These are phyloP conservation scores for Patellifolia procumbens DNA, from an alignment of 179 eudicot species.

Conservation along the genomic window DNA sequence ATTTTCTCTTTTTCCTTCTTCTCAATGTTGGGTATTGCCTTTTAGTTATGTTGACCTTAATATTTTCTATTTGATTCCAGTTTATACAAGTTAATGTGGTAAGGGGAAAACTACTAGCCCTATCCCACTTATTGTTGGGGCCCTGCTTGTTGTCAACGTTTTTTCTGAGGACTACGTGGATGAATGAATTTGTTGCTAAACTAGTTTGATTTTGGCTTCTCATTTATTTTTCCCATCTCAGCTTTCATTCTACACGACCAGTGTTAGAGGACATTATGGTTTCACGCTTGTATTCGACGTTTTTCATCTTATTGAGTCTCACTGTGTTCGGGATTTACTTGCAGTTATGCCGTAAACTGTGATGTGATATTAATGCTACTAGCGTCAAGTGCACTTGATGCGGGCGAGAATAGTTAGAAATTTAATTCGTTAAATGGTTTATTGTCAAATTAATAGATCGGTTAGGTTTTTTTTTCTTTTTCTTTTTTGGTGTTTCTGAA, in stretches of 20 bases:
- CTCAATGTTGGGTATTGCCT: not conserved
- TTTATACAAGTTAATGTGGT: slow-evolving; percentile 10
- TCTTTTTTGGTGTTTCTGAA: too few relatives aligned
- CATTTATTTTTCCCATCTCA: too few relatives aligned
- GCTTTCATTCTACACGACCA: not conserved
- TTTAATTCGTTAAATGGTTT: too few relatives aligned
- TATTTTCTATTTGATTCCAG: slow-evolving; percentile 6
- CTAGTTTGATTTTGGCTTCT: not conserved
- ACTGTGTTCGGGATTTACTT: too few relatives aligned
- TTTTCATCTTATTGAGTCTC: too few relatives aligned
- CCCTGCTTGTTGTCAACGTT: not conserved
- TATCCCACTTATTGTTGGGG: not conserved
- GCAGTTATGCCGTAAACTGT: too few relatives aligned
- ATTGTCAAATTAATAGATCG: too few relatives aligned
- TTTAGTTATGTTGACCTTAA: not conserved
- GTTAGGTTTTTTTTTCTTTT: too few relatives aligned
- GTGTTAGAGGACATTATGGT: not conserved
- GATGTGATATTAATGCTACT: too few relatives aligned
- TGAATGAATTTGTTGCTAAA: not conserved
- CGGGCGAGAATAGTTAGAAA: too few relatives aligned
- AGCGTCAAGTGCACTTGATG: too few relatives aligned
- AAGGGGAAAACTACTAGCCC: not conserved
- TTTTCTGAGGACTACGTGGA: not conserved
- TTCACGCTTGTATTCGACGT: not conserved
- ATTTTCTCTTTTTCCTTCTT: not conserved